A percentile compares a stretch with the other conserved stretches of the same genome.
These are phyloP conservation scores for Pugionium cornutum DNA, from an alignment of 345 rosid genomes.

Conservation along the genomic window DNA sequence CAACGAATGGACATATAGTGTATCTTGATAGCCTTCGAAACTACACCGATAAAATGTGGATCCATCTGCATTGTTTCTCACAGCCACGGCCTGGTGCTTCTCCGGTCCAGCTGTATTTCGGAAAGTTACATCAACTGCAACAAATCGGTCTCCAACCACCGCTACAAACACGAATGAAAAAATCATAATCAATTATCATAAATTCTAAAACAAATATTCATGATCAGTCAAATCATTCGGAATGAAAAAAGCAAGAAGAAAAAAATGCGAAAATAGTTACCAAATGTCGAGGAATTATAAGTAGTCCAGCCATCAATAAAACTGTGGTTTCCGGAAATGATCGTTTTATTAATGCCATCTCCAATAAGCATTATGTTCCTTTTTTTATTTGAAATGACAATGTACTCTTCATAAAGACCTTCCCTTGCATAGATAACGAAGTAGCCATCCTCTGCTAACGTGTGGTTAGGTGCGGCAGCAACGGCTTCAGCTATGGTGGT, in stretches of 20 bases:
- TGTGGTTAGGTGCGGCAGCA: constrained; percentile 55
- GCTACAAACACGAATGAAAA: not conserved
- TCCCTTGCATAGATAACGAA: constrained; percentile 54
- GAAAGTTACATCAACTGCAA: not conserved
- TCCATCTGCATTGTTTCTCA: not conserved
- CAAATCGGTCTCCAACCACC: not conserved
- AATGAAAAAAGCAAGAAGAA: not conserved
- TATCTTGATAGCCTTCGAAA: not conserved
- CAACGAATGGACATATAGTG: not conserved
- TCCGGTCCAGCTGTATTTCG: not conserved
- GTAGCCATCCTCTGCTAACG: constrained; percentile 56
- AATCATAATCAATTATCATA: not conserved
- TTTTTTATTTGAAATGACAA: constrained; percentile 48
- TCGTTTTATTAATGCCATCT: constrained; percentile 58
- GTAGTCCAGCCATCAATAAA: constrained; percentile 67
- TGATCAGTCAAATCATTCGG: not conserved
- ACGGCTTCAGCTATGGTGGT: constrained; percentile 54
- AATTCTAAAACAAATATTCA: not conserved
- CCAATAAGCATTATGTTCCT: constrained; percentile 65
- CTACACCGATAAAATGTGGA: not conserved
- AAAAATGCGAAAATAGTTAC: constrained; percentile 25
- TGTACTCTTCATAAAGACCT: constrained; percentile 56
- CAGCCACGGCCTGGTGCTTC: not conserved
- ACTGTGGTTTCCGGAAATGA: constrained; percentile 59
- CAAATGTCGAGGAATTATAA: constrained; percentile 54